These are phyloP conservation scores for Euphorbia celastroides DNA, from an alignment of 441 rosid species.

Conservation along the genomic window DNA sequence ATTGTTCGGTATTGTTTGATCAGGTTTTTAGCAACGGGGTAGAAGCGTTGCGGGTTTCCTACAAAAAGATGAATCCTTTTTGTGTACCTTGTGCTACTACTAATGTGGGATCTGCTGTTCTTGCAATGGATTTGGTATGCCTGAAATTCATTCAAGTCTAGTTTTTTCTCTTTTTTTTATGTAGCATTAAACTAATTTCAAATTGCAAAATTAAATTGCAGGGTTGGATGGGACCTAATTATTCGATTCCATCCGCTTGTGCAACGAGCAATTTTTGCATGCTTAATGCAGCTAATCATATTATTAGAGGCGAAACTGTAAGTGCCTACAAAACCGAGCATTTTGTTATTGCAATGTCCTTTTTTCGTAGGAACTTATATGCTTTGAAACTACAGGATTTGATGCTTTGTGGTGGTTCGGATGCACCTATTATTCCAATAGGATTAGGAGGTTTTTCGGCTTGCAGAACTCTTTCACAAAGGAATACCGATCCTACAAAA, in stretches of 20 bases:
- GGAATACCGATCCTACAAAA: slow-evolving; percentile 80
- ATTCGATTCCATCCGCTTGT: slow-evolving; percentile 94
- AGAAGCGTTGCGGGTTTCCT: slow-evolving; percentile 82
- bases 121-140: slow-evolving; percentile 77
- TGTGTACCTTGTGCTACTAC: slow-evolving; percentile 95
- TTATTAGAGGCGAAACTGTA: slow-evolving; percentile 94
- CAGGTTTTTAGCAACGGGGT: slow-evolving; percentile 79
- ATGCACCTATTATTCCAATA: slow-evolving; percentile 81
- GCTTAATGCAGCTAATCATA: slow-evolving; percentile 87
- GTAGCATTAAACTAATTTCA: slow-evolving; percentile 12
- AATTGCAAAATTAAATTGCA: slow-evolving; percentile 21
- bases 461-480: slow-evolving; percentile 81
- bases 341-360: slow-evolving; percentile 8
- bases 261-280: slow-evolving; percentile 96
- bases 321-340: slow-evolving; percentile 25
- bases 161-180: no score
- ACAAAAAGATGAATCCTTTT: slow-evolving; percentile 91
- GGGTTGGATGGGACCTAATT: slow-evolving; percentile 99
- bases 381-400: slow-evolving; percentile 44
- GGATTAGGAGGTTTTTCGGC: slow-evolving; percentile 98
- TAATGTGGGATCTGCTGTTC: slow-evolving; percentile 98
- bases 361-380: slow-evolving; percentile 17
- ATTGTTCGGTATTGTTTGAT: slow-evolving; percentile 19
- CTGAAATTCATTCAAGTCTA: slow-evolving; percentile 5
- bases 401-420: slow-evolving; percentile 99